Conservation (phyloP, 2,329 filamentous ascomycete species). For the Aspergillus novoparasiticus region DNA sequence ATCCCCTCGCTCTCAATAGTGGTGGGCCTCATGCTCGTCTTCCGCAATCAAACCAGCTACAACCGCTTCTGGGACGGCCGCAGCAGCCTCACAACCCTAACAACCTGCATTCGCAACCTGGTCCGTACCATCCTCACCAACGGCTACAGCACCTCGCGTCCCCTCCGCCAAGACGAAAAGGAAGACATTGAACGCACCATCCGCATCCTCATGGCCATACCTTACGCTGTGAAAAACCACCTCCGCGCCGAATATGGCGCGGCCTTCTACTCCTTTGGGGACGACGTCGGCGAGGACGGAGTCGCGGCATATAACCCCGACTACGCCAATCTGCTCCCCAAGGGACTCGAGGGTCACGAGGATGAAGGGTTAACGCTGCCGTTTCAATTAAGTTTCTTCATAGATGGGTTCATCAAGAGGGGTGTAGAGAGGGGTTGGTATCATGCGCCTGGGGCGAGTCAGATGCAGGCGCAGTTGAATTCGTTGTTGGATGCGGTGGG, state of each 20-base stretch:
- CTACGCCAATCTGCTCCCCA: constrained; percentile 55
- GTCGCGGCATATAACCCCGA: constrained; percentile 45
- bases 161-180: constrained; percentile 47
- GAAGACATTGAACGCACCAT: constrained; percentile 62
- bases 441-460: constrained; percentile 59
- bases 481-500: constrained; percentile 61
- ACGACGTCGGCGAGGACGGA: constrained; percentile 33
- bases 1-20: constrained; percentile 66
- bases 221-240: constrained; percentile 67
- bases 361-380: constrained; percentile 62
- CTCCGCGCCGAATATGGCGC: constrained; percentile 64
- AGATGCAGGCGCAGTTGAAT: constrained; percentile 62
- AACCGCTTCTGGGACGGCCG: constrained; percentile 66
- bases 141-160: constrained; percentile 38
- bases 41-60: constrained; percentile 66
- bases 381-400: constrained; percentile 61
- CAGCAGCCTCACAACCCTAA: constrained; percentile 58
- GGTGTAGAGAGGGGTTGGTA: constrained; percentile 61
- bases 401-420: constrained; percentile 63
- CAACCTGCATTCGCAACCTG: constrained; percentile 62
- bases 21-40: constrained; percentile 68
- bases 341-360: constrained; percentile 56
- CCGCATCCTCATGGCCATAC: constrained; percentile 61
- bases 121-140: constrained; percentile 59
- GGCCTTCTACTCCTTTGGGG: constrained; percentile 37